Evolutionary conservation across 257 asterid genomes (phyloP), one percentile per base, ranked within the genome.

Genomic region (Solanum pennellii): DNA sequence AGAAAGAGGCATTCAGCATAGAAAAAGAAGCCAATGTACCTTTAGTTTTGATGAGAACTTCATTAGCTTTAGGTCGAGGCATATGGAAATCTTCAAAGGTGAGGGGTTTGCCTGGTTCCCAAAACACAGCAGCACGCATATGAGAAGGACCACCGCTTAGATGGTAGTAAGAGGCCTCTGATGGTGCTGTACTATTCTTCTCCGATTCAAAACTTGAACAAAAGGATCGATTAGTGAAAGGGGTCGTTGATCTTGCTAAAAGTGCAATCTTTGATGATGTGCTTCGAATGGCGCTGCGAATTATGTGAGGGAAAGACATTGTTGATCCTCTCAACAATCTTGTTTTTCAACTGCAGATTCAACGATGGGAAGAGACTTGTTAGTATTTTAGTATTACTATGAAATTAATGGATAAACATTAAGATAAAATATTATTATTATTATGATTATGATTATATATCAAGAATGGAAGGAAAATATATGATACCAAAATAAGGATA

Each of bases 31-130:
- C 42, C 20, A 69, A 52, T 52, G 62, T 31, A 95, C 99, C 99
- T 91, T 97, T 97, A 83, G 99, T 97, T 93, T 93, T 95, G 90
- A 97, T 87, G 83, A 97, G 98, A 88, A 97, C 66, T 90, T 97
- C 99, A 87, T 95, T 93, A 69, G 91, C 94, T 89, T 94, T 97
- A 68, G 99, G 99, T 29, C 98, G 98, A 66, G 99, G 99, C 96
- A 97, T 97, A 83, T 93, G 92, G 69, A 97, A 94, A 47, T 95
- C 99, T 89, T 95, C 99, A 83, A 95, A 92, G 37, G 95, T 94
- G 60, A 95, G 92, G 35, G 99, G 97, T 56, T 95, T 92, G 83
- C 94, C 92, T 66, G 94, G 93, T 79, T 95, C 96, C 99, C 98
- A 97, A 66, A 97, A 94, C 60, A 97, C 99, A 31, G 94, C 94